Conservation (phyloP, 371 early-diverging fungal genomes). For the Mucor plumbeus region DNA sequence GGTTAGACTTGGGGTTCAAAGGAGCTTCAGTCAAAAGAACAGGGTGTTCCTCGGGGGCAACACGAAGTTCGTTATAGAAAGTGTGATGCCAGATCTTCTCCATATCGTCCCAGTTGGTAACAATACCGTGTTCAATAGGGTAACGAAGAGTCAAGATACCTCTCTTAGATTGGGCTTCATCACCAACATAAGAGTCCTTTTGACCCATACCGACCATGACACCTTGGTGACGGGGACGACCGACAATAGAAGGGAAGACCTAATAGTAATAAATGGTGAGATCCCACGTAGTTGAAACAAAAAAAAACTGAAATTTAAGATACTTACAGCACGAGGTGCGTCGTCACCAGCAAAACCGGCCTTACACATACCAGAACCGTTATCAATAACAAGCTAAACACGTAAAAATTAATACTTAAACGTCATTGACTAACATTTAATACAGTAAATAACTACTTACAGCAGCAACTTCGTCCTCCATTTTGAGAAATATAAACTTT, state of each 20-base stretch:
- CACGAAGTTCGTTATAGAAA: conserved; percentile 86
- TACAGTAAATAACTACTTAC: conserved; percentile 61
- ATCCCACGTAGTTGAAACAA: neutral
- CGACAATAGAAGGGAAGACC: conserved; percentile 99
- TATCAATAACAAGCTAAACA: conserved; percentile 87
- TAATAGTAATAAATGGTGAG: conserved; percentile 25
- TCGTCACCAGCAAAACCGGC: conserved; percentile 99
- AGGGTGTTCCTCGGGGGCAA: conserved; percentile 96
- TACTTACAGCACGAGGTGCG: conserved; percentile 98
- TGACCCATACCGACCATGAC: conserved; percentile 99
- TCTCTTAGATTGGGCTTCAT: conserved; percentile 99
- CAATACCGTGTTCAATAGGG: conserved; percentile 99
- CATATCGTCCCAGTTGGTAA: conserved; percentile 99
- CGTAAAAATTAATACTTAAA: conserved; percentile 62
- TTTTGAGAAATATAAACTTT: conserved; percentile 40
- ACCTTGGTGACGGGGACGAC: conserved; percentile 99
- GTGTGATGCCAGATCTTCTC: conserved; percentile 99
- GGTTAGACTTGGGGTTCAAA: conserved; percentile 99
- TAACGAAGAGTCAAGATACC: conserved; percentile 99
- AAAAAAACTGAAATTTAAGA: neutral
- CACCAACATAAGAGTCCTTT: conserved; percentile 99
- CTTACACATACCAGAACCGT: conserved; percentile 99
- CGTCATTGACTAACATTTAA: neutral
- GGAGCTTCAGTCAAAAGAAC: conserved; percentile 99
- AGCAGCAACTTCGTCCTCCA: conserved; percentile 89